Conservation (phyloP, 352 stramenopile genomes). For the Saprolegnia parasitica region DNA sequence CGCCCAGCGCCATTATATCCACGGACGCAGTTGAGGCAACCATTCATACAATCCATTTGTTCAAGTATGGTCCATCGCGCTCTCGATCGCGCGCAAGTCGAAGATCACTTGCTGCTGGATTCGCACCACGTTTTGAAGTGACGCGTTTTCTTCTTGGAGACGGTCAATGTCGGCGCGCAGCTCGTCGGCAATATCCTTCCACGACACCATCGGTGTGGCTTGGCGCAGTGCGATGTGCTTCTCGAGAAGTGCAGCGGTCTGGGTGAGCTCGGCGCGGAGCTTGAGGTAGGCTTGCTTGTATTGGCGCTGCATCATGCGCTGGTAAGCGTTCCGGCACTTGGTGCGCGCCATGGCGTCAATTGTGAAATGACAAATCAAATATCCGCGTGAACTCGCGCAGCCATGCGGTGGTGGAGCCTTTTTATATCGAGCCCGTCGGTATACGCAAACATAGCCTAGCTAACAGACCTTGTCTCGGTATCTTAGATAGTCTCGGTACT, state of each 20-base stretch:
- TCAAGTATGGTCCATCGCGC: no score
- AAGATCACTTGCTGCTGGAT: neutral
- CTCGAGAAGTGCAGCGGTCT: neutral
- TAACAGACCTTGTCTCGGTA: no score
- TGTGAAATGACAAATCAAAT: neutral
- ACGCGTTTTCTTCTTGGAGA: neutral
- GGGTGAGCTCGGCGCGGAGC: neutral
- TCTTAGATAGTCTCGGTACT: no score
- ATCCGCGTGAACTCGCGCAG: no score
- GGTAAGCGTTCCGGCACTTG: slow-evolving; percentile 1
- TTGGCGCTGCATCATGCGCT: slow-evolving; percentile 4
- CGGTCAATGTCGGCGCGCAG: neutral
- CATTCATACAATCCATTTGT: no score
- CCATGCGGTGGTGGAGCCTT: neutral
- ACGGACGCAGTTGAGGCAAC: no score
- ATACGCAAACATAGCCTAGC: neutral
- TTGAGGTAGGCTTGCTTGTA: slow-evolving; percentile 1
- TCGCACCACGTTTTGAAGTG: neutral
- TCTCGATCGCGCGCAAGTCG: neutral
- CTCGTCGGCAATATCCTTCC: slow-evolving; percentile 4
- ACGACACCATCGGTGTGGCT: slow-evolving; percentile 1
- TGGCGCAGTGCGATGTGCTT: neutral
- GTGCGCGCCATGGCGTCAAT: neutral
- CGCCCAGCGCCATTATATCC: no score
- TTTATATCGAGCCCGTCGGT: neutral